Percentiles rank a stretch among this genome's conserved stretches.
These are phyloP conservation scores for Polyporus tsugae DNA, from an alignment of 1,284 basidiomycete species.

Conservation along the genomic window DNA sequence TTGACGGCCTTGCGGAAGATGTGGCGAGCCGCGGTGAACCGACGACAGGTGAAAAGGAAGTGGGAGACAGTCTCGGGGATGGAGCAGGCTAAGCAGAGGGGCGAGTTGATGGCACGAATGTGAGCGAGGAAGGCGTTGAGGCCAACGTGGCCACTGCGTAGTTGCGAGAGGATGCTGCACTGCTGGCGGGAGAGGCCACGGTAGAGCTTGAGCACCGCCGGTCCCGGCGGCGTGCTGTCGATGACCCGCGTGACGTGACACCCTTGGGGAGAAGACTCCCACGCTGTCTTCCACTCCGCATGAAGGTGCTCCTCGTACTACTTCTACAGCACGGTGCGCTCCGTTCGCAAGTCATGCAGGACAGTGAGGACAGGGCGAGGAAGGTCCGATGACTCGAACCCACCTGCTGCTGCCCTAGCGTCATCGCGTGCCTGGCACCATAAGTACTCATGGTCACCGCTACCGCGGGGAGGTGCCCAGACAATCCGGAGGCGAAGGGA, in stretches of 20 bases:
- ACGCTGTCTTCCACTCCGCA: neutral
- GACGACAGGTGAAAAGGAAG: constrained; percentile 15
- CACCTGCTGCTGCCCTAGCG: too few species aligned
- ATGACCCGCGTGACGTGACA: neutral
- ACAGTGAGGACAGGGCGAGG: neutral
- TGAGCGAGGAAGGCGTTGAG: constrained; percentile 11
- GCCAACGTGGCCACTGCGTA: constrained; percentile 15
- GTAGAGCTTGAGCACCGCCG: neutral
- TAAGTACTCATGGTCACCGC: neutral
- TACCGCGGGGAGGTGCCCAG: neutral
- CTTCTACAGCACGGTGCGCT: neutral
- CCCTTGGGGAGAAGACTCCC: neutral
- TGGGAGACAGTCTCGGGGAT: constrained; percentile 9
- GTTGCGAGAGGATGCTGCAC: constrained; percentile 12
- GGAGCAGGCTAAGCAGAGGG: constrained; percentile 3
- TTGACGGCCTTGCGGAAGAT: neutral
- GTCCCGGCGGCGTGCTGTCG: neutral
- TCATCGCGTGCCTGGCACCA: neutral
- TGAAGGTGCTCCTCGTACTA: neutral
- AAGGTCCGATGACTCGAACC: neutral
- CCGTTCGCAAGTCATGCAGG: neutral
- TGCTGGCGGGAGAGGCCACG: constrained; percentile 2
- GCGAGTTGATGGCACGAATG: constrained; percentile 14
- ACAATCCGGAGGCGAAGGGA: neutral
- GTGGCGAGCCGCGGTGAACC: neutral